A percentile compares a stretch with the other conserved stretches of the same genome.
phyloP scores from a whole-genome alignment of 139 green algal genomes.

The Ulvella scutata region DNA sequence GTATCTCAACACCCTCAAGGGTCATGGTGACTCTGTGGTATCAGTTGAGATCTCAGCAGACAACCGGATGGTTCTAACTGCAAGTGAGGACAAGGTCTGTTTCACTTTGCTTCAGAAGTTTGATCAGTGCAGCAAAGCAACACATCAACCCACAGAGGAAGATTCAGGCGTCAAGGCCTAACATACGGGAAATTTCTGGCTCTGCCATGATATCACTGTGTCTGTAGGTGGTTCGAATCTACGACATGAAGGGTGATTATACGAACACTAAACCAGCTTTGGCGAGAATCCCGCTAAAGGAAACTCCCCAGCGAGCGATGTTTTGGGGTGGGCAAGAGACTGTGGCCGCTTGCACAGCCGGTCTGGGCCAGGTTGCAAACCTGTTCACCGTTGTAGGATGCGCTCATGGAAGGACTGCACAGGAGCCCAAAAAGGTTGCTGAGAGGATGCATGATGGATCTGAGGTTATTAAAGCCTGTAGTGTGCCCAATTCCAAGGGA shows the following conservation, averaged over 20 bases:
- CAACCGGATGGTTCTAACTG: not conserved
- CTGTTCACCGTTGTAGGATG: not conserved
- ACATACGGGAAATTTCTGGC: too few relatives aligned
- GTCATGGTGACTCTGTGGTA: not conserved
- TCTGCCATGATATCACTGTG: too few relatives aligned
- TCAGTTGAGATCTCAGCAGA: not conserved
- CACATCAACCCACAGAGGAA: too few relatives aligned
- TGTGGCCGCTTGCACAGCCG: not conserved
- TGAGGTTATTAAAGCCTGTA: not conserved
- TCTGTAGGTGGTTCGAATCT: not conserved
- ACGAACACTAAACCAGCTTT: not conserved
- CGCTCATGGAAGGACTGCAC: not conserved
- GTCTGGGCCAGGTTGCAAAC: not conserved
- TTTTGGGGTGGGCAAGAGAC: slow-evolving; percentile 1
- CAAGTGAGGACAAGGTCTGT: not conserved
- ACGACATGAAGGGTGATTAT: not conserved
- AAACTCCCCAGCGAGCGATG: not conserved
- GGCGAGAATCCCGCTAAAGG: not conserved
- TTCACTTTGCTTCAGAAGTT: too few relatives aligned
- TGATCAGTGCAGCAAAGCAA: too few relatives aligned
- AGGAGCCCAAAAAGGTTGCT: not conserved
- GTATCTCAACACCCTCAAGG: not conserved
- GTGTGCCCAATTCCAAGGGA: not conserved
- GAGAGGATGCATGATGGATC: not conserved
- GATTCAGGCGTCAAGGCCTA: too few relatives aligned